A percentile compares a stretch with the other conserved stretches of the same genome.
These are phyloP conservation scores for Spirogloea muscicola DNA, from an alignment of 139 green algal genomes.

Conservation along the genomic window DNA sequence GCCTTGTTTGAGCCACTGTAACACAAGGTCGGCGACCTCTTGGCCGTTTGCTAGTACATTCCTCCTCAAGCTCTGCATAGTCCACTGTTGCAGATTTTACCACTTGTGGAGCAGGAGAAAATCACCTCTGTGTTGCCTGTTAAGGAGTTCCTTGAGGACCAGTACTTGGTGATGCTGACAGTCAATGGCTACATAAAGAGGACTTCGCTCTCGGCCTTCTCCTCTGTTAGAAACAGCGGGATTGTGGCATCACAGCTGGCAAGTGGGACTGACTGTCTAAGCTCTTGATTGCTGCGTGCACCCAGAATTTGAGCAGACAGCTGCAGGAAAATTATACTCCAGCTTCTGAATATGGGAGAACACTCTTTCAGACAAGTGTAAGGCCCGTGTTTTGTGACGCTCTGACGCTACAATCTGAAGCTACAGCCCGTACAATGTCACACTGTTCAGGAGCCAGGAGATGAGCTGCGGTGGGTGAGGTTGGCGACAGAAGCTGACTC, in stretches of 20 bases:
- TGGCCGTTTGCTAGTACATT: not conserved
- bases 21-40: not conserved
- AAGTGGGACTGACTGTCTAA: too few species aligned
- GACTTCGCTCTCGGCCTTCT: conserved; percentile 55
- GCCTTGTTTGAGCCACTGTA: conserved; percentile 27
- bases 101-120: conserved; percentile 42
- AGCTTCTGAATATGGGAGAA: too few species aligned
- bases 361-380: too few species aligned
- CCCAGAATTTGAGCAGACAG: too few species aligned
- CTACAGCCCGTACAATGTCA: too few species aligned
- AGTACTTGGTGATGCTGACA: conserved; percentile 64
- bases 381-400: too few species aligned
- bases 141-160: conserved; percentile 30
- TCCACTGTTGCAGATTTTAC: conserved; percentile 56
- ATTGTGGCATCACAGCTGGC: conserved; percentile 55
- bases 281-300: too few species aligned
- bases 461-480: conserved; percentile 6
- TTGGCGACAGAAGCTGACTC: not conserved
- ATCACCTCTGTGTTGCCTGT: conserved; percentile 64
- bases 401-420: too few species aligned
- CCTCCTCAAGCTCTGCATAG: not conserved
- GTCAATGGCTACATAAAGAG: conserved; percentile 64
- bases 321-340: too few species aligned
- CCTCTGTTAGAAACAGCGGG: conserved; percentile 31
- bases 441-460: not conserved